A percentile compares a stretch with the other conserved stretches of the same genome.
Conservation (phyloP, 768 basidiomycete species). For the Saitozyma podzolica region DNA sequence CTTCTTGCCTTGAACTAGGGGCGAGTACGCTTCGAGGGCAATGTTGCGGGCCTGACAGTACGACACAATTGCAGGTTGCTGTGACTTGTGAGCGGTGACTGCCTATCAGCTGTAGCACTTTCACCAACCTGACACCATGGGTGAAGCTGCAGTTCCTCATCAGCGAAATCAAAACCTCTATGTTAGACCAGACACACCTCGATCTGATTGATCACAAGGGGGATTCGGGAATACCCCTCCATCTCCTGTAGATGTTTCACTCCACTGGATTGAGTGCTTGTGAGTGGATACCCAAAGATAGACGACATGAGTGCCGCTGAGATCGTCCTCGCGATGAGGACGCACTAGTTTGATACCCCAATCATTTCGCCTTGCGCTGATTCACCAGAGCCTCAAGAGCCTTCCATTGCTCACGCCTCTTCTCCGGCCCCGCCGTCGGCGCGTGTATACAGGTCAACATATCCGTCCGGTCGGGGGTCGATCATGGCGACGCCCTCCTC, state of each 20-base stretch:
- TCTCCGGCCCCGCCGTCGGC: slow-evolving; percentile 50
- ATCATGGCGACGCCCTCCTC: slow-evolving; percentile 41
- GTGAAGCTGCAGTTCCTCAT: slow-evolving; percentile 24
- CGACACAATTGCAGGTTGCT: slow-evolving; percentile 38
- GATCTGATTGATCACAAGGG: slow-evolving; percentile 44
- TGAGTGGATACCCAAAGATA: background rate
- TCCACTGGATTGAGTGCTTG: slow-evolving; percentile 19
- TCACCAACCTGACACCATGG: slow-evolving; percentile 41
- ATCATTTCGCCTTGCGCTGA: slow-evolving; percentile 43
- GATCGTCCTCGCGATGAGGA: slow-evolving; percentile 2
- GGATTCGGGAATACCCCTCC: slow-evolving; percentile 40
- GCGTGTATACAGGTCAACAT: slow-evolving; percentile 54
- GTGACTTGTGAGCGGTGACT: slow-evolving; percentile 16
- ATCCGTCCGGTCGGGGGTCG: slow-evolving; percentile 30
- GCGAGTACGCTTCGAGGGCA: slow-evolving; percentile 48
- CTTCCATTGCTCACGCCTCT: slow-evolving; percentile 44
- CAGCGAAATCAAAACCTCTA: background rate
- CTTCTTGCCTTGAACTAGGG: slow-evolving; percentile 42
- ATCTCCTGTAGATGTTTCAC: slow-evolving; percentile 45
- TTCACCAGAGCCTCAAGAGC: slow-evolving; percentile 41
- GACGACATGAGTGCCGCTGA: background rate
- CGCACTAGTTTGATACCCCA: slow-evolving; percentile 49
- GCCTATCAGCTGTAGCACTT: background rate
- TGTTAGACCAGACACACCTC: slow-evolving; percentile 26
- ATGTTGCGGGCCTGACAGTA: slow-evolving; percentile 42